Evolutionary conservation across 2,329 filamentous ascomycete genomes (phyloP).

Genomic region (Eutypa lata): DNA sequence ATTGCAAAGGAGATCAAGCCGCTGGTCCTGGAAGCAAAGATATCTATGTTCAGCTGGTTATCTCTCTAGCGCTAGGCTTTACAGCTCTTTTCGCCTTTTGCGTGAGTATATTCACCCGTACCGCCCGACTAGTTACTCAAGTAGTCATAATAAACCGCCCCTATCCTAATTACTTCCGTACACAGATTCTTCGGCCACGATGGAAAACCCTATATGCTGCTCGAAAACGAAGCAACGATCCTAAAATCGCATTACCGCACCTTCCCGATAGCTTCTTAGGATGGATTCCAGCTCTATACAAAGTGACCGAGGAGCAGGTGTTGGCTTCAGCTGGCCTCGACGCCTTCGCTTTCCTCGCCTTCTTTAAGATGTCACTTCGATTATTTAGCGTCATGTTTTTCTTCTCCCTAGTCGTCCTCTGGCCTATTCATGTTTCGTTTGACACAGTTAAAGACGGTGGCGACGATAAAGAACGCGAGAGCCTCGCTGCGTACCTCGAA

Average conservation of each 20-base stretch:
- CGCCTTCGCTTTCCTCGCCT: conserved; percentile 91
- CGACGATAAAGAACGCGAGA: neutral
- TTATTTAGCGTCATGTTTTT: conserved; percentile 78
- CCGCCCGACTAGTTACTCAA: too few relatives aligned
- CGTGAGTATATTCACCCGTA: conserved; percentile 40
- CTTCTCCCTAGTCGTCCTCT: conserved; percentile 76
- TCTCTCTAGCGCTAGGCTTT: conserved; percentile 69
- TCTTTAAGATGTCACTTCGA: conserved; percentile 92
- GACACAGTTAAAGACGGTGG: conserved; percentile 17
- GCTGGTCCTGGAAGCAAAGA: conserved; percentile 40
- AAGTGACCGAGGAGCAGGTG: conserved; percentile 83
- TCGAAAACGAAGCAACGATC: conserved; percentile 70
- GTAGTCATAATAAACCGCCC: neutral
- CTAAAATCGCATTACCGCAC: conserved; percentile 61
- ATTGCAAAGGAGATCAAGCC: conserved; percentile 19
- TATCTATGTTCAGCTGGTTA: conserved; percentile 63
- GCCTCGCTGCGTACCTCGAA: neutral
- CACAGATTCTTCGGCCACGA: conserved; percentile 77
- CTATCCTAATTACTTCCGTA: conserved; percentile 5
- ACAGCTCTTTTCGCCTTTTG: conserved; percentile 75
- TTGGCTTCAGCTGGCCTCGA: conserved; percentile 88
- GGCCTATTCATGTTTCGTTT: conserved; percentile 78
- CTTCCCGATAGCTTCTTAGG: conserved; percentile 84
- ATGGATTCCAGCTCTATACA: conserved; percentile 86
- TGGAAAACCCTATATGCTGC: conserved; percentile 92